Percentiles rank a stretch among this genome's conserved stretches.
Conservation (phyloP, 2,329 filamentous ascomycete species). For the Calonectria naviculata region DNA sequence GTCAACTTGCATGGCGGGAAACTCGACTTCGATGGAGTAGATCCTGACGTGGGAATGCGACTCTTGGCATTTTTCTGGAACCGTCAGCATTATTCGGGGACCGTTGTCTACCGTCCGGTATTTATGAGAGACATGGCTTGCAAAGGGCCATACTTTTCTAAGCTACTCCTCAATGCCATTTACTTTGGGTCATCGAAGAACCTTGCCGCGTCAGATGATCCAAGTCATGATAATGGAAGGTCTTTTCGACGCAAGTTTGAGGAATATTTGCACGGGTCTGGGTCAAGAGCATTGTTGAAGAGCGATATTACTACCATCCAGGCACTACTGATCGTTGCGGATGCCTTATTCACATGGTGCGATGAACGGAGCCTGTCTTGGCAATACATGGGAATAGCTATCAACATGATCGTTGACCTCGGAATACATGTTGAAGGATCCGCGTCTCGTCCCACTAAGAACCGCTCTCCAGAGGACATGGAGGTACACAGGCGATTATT, state of each 20-base stretch:
- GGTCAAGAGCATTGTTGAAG: conserved; percentile 47
- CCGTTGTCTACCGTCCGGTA: conserved; percentile 61
- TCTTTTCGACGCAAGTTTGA: conserved; percentile 56
- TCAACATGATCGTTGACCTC: conserved; percentile 56
- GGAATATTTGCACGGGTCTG: conserved; percentile 58
- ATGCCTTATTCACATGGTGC: conserved; percentile 60
- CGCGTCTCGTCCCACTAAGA: background rate
- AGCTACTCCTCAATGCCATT: conserved; percentile 66
- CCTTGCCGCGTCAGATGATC: background rate
- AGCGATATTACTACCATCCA: conserved; percentile 65
- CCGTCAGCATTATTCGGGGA: conserved; percentile 58
- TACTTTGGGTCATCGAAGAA: conserved; percentile 49
- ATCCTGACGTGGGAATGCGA: conserved; percentile 60
- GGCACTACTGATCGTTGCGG: conserved; percentile 62
- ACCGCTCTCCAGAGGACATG: conserved; percentile 53
- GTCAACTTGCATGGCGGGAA: conserved; percentile 57
- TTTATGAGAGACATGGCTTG: conserved; percentile 66
- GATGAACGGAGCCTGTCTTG: conserved; percentile 64
- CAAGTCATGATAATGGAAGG: background rate
- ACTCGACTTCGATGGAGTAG: conserved; percentile 66
- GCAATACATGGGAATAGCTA: conserved; percentile 62
- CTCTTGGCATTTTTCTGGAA: conserved; percentile 65
- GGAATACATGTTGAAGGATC: conserved; percentile 50
- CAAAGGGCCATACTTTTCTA: conserved; percentile 66
- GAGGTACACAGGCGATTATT: conserved; percentile 56